Base-by-base conservation (phyloP, 2,329 filamentous ascomycete genomes). In the Clarireedia homoeocarpa region DNA sequence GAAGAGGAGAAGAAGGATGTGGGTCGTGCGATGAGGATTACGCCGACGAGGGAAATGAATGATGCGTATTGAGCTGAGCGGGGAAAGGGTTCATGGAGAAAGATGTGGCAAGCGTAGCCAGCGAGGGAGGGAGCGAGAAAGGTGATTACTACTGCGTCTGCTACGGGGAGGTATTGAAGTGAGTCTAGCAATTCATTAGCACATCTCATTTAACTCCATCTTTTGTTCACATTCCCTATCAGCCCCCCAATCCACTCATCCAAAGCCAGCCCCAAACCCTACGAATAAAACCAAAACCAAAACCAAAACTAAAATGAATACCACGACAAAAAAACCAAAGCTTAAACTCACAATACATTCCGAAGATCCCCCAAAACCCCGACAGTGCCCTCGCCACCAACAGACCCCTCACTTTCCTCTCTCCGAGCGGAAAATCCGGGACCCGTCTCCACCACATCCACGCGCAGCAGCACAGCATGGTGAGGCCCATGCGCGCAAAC, bases 81-180 rank as follows among this genome's bases (percentile, higher is more conserved):
- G 1, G 88, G 90, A 68, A 94, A 96, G 0, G 85, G 83, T 64
- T 95, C 88, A 48, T 83, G 81, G 6, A 85, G 72, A 26, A 91
- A 72, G 50, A 91, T 74, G 26, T 86, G 90, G 68, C 90, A 95
- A 14, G 87, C 78, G 73, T 89, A 89, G 55, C 89, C 90, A 6
- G 89, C 82, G 10, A 94, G 77, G n/a, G 86, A 85, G 0, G 91
- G 91, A 0, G 87, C 82, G 4, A 96, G 77, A 68, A 96, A 96
- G 6, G 89, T 91, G 55, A 96, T 86, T 26, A 96, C 91, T 0
- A 89, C 95, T 2, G 91, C 89, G 70, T 96, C 91, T 12, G 90
- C 87, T 1, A 96, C 78, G 0, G 89, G 88, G 2, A 96, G 79
- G 65, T 95, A 95, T 66, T 89, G 80, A 55, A 69, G 63, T 1